phyloP scores from a whole-genome alignment of 352 stramenopile genomes.

The Phytophthora sojae region DNA sequence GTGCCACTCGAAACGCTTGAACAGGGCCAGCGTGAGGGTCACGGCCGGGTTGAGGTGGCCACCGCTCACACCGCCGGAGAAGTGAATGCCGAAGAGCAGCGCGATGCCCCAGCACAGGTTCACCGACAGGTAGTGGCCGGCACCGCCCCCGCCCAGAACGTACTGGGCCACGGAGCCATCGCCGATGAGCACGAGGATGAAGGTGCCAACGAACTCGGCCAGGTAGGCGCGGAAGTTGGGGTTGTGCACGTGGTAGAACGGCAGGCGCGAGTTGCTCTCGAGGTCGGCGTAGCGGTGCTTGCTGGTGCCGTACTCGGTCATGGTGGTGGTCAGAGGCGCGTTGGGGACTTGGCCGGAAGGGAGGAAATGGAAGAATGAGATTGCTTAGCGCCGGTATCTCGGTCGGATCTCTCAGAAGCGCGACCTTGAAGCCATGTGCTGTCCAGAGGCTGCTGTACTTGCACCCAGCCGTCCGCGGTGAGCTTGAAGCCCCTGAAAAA shows the following conservation, averaged over 20 bases:
- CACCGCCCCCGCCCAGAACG: constrained; percentile 49
- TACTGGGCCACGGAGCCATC: constrained; percentile 70
- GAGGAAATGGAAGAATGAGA: constrained; percentile 40
- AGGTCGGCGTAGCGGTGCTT: constrained; percentile 42
- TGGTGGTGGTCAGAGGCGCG: constrained; percentile 12
- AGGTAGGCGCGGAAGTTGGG: constrained; percentile 60
- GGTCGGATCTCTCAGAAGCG: too few relatives aligned
- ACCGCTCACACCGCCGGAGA: constrained; percentile 58
- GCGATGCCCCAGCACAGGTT: constrained; percentile 71
- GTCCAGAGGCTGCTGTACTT: constrained; percentile 12
- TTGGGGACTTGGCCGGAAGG: constrained; percentile 13
- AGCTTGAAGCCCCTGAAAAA: constrained; percentile 27
- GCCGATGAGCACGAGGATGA: constrained; percentile 70
- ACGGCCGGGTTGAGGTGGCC: constrained; percentile 75
- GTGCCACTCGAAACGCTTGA: constrained; percentile 59
- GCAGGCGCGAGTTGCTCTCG: constrained; percentile 36
- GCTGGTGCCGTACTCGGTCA: constrained; percentile 48
- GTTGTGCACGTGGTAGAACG: constrained; percentile 43
- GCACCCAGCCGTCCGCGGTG: constrained; percentile 15
- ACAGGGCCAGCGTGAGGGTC: constrained; percentile 60
- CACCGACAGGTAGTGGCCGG: constrained; percentile 59
- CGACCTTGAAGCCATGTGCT: constrained; percentile 21
- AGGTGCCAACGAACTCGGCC: constrained; percentile 70
- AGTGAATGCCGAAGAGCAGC: constrained; percentile 69
- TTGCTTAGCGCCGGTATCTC: not conserved